These are phyloP conservation scores for Amborella trichopoda DNA, from an alignment of 164 flowering plant species.

Conservation along the genomic window DNA sequence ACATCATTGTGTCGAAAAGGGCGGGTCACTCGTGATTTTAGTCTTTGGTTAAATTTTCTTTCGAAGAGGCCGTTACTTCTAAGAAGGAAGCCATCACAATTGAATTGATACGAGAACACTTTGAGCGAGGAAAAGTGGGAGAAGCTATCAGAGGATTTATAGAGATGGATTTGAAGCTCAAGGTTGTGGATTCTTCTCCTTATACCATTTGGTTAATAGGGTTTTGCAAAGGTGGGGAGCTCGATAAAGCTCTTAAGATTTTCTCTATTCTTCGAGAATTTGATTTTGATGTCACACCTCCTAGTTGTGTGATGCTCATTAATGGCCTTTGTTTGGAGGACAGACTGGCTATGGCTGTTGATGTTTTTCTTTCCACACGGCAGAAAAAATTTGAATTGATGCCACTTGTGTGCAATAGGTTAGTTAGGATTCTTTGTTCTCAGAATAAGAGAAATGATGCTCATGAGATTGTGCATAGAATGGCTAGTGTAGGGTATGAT, in stretches of 20 bases:
- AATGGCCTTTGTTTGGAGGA: conserved; percentile 26
- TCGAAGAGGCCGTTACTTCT: conserved; percentile 9
- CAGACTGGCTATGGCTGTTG: conserved; percentile 37
- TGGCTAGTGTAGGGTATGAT: conserved; percentile 47
- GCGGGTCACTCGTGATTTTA: conserved; percentile 30
- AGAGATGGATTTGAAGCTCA: conserved; percentile 32
- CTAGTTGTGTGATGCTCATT: conserved; percentile 60
- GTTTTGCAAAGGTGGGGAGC: conserved; percentile 33
- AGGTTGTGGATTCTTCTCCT: conserved; percentile 35
- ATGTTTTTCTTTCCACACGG: conserved; percentile 43
- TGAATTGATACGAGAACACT: conserved; percentile 20
- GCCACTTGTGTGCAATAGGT: conserved; percentile 34
- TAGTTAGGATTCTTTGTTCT: conserved; percentile 29
- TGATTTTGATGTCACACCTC: conserved; percentile 28
- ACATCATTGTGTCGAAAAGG: conserved; percentile 44
- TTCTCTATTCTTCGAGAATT: conserved; percentile 38
- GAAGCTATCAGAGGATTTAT: conserved; percentile 38
- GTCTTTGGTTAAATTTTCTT: conserved; percentile 54
- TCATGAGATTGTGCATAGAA: conserved; percentile 25
- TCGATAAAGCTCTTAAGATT: conserved; percentile 47
- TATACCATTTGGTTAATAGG: conserved; percentile 60
- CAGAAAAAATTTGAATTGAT: conserved; percentile 35
- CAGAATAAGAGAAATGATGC: conserved; percentile 19
- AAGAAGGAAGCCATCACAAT: conserved; percentile 20
- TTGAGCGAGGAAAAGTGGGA: conserved; percentile 34